These are phyloP conservation scores for Corrigiola litoralis DNA, from an alignment of 179 eudicot genomes.

Conservation along the genomic window DNA sequence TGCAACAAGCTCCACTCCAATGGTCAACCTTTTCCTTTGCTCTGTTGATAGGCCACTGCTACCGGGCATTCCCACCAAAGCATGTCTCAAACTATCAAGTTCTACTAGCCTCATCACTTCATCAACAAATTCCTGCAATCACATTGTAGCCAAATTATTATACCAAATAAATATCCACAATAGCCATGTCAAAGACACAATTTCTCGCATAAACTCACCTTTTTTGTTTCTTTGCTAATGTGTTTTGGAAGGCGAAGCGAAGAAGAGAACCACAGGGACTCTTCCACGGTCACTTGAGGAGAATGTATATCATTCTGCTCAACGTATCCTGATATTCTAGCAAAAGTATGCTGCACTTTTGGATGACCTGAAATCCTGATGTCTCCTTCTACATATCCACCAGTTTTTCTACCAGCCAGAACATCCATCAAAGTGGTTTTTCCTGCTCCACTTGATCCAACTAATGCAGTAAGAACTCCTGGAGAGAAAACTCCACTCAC, in stretches of 20 bases:
- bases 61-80: constrained; percentile 93
- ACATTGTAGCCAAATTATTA: constrained; percentile 3
- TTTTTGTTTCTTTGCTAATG: constrained; percentile 47
- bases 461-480: constrained; percentile 88
- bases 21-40: constrained; percentile 88
- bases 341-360: constrained; percentile 78
- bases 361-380: constrained; percentile 81
- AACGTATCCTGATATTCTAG: constrained; percentile 86
- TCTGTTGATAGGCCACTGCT: constrained; percentile 80
- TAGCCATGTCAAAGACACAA: neutral
- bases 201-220: constrained; percentile 27
- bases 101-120: constrained; percentile 87
- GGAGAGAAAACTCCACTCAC: constrained; percentile 94
- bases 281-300: constrained; percentile 88
- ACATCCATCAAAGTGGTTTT: constrained; percentile 98
- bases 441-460: constrained; percentile 98
- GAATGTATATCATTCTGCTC: constrained; percentile 96
- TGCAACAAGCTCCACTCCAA: constrained; percentile 96
- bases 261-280: constrained; percentile 82
- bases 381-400: constrained; percentile 91
- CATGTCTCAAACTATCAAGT: constrained; percentile 63
- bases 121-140: constrained; percentile 78
- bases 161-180: neutral
- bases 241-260: constrained; percentile 74
- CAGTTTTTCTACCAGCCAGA: constrained; percentile 93